Percentiles rank a stretch among this genome's conserved stretches.
These are phyloP conservation scores for Tillandsia fasciculata DNA, from an alignment of 176 grass and related monocot genomes.

Conservation along the genomic window DNA sequence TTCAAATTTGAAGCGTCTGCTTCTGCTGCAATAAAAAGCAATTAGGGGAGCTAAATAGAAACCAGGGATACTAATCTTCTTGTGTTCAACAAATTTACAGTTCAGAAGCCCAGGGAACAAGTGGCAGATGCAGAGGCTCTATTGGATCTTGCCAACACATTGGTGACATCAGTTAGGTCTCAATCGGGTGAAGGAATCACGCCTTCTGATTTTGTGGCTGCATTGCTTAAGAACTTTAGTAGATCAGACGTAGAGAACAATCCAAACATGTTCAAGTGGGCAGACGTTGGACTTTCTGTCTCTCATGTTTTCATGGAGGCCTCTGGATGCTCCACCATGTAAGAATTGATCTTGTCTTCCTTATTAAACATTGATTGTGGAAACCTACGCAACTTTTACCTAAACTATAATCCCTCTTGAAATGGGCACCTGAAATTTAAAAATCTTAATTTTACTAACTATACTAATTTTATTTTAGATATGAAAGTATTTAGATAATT, in stretches of 20 bases:
- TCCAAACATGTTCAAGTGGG: constrained; percentile 34
- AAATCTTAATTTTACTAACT: no score
- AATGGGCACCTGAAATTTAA: neutral
- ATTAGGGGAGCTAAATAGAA: neutral
- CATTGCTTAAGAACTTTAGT: constrained; percentile 59
- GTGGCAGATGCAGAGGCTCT: constrained; percentile 87
- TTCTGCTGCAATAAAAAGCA: no score
- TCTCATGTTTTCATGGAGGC: constrained; percentile 55
- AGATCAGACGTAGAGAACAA: constrained; percentile 27
- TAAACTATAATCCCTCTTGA: no score
- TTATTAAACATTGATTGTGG: neutral
- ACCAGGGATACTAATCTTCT: neutral
- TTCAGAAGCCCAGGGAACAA: constrained; percentile 91
- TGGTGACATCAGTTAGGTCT: constrained; percentile 74
- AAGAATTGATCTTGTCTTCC: constrained; percentile 12
- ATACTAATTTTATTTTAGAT: no score
- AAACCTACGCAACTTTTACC: no score
- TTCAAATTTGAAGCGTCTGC: no score
- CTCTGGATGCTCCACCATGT: constrained; percentile 80
- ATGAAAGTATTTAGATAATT: neutral
- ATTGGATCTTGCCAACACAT: constrained; percentile 63
- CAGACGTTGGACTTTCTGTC: constrained; percentile 39
- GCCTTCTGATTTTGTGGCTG: constrained; percentile 70
- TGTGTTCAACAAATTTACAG: constrained; percentile 22
- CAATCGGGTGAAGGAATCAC: constrained; percentile 73